phyloP scores from a whole-genome alignment of 2,329 filamentous ascomycete genomes.

The Trichoderma lentiforme region DNA sequence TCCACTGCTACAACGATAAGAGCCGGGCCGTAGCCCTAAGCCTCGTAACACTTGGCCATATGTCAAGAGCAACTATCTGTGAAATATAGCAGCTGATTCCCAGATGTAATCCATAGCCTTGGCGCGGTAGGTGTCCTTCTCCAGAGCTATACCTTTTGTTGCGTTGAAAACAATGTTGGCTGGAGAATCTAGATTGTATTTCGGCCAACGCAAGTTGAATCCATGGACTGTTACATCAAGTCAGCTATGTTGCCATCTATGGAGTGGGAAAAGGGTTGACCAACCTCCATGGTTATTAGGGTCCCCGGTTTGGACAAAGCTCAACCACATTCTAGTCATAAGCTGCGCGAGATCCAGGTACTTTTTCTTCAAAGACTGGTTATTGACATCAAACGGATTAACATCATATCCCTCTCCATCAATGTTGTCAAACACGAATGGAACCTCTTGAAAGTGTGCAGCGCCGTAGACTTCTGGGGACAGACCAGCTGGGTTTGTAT shows the following conservation, averaged over 20 bases:
- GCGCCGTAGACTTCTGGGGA: not conserved
- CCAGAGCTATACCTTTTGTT: not conserved
- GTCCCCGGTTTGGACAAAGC: not conserved
- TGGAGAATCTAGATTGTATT: not conserved
- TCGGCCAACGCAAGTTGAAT: not conserved
- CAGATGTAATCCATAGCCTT: not conserved
- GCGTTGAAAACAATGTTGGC: not conserved
- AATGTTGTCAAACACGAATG: not conserved
- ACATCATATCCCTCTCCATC: not conserved
- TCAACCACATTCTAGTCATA: not conserved
- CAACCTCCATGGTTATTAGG: not conserved
- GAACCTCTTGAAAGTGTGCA: not conserved
- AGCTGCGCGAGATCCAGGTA: not conserved
- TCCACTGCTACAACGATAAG: no score
- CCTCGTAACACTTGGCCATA: not conserved
- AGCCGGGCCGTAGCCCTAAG: not conserved
- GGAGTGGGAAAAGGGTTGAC: not conserved
- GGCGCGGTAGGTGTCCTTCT: not conserved
- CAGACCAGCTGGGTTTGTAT: not conserved
- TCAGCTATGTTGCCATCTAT: not conserved
- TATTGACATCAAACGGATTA: not conserved
- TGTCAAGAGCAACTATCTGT: not conserved
- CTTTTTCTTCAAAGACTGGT: not conserved
- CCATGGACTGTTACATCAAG: not conserved
- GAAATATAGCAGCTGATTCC: not conserved